Percentiles rank a stretch among this genome's conserved stretches.
Conservation (phyloP, 176 grass and related monocot species). For the Triticum urartu region DNA sequence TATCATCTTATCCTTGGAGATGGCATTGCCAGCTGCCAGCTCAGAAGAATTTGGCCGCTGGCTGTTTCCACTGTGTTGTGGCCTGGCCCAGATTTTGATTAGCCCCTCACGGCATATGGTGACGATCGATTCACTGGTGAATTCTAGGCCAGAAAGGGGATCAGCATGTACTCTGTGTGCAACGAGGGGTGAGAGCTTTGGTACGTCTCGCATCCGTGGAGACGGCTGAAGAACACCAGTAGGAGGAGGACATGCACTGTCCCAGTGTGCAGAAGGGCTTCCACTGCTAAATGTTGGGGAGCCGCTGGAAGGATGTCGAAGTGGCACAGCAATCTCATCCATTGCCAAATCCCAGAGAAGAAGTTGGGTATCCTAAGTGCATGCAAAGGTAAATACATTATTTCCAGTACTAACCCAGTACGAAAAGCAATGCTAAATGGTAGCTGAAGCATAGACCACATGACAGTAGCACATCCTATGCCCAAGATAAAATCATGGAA, state of each 20-base stretch:
- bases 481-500: constrained; percentile 15
- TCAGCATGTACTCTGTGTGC: constrained; percentile 70
- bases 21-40: constrained; percentile 23
- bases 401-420: background rate
- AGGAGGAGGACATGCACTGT: constrained; percentile 54
- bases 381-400: constrained; percentile 21
- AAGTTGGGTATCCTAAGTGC: constrained; percentile 70
- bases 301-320: constrained; percentile 57
- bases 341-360: constrained; percentile 89
- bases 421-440: background rate
- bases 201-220: constrained; percentile 83
- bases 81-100: constrained; percentile 79
- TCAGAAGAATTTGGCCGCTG: constrained; percentile 60
- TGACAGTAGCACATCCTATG: background rate
- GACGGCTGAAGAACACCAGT: constrained; percentile 77
- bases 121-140: constrained; percentile 73
- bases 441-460: constrained; percentile 13
- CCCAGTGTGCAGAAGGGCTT: constrained; percentile 76
- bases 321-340: constrained; percentile 80
- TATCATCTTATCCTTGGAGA: constrained; percentile 56
- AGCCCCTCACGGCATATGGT: constrained; percentile 78
- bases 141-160: constrained; percentile 73
- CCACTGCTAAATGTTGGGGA: constrained; percentile 78
- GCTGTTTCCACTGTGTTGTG: constrained; percentile 48
- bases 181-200: constrained; percentile 80